Evolutionary conservation across 805 yeast genomes (phyloP).

Genomic region (Spathaspora sp.): DNA sequence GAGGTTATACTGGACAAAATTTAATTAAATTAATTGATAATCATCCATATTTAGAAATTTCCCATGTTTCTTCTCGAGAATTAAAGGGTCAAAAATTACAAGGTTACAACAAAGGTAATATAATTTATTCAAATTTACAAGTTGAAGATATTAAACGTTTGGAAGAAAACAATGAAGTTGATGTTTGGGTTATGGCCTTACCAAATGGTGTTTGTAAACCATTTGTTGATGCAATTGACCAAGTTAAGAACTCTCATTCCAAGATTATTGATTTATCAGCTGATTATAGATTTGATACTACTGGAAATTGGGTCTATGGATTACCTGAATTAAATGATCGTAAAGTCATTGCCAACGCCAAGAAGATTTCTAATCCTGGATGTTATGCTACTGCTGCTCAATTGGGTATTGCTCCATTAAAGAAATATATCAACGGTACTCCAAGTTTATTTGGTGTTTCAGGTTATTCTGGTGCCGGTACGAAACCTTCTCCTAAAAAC

Average conservation of each 20-base stretch:
- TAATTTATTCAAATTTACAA: constrained; percentile 81
- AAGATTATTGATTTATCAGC: constrained; percentile 93
- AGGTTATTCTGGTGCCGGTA: constrained; percentile 99
- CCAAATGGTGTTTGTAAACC: constrained; percentile 97
- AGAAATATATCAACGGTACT: constrained; percentile 60
- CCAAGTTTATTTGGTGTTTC: constrained; percentile 94
- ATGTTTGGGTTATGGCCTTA: constrained; percentile 98
- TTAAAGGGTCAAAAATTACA: constrained; percentile 79
- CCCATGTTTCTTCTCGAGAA: constrained; percentile 96
- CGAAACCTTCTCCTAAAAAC: constrained; percentile 96
- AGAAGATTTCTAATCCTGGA: constrained; percentile 93
- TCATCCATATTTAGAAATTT: constrained; percentile 83
- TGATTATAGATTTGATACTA: constrained; percentile 88
- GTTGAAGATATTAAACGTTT: constrained; percentile 78
- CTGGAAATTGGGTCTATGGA: constrained; percentile 90
- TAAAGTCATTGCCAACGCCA: constrained; percentile 58
- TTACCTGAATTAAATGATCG: constrained; percentile 88
- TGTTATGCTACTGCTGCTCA: constrained; percentile 99
- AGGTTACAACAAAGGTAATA: constrained; percentile 80
- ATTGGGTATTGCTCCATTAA: constrained; percentile 82
- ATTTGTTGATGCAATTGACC: constrained; percentile 75
- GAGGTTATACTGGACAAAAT: constrained; percentile 97
- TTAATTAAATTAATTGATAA: constrained; percentile 79
- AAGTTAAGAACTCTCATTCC: constrained; percentile 58
- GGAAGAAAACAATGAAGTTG: constrained; percentile 76